A percentile compares a stretch with the other conserved stretches of the same genome.
phyloP scores from a whole-genome alignment of 73 alveolate genomes.

The Stentor roeselii region DNA sequence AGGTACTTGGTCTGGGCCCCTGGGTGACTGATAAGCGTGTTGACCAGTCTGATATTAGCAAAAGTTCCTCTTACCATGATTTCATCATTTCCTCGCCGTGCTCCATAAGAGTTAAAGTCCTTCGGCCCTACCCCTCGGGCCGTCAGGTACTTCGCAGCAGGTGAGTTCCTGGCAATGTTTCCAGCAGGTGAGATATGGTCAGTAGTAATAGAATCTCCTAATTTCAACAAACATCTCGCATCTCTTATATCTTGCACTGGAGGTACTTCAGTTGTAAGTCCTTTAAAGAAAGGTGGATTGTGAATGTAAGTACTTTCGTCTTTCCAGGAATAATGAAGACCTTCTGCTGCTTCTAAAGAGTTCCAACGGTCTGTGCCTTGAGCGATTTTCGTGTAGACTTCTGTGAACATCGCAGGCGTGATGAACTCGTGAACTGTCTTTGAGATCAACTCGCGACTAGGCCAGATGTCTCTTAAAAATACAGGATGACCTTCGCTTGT shows the following conservation, averaged over 20 bases:
- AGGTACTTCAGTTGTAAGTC: conserved; percentile 47
- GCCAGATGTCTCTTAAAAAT: conserved; percentile 90
- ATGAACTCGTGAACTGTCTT: conserved; percentile 38
- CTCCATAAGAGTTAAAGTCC: conserved; percentile 87
- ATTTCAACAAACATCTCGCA: conserved; percentile 67
- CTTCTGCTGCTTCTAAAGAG: conserved; percentile 67
- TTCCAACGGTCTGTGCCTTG: conserved; percentile 90
- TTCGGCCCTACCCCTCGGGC: conserved; percentile 57
- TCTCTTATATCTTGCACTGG: conserved; percentile 45
- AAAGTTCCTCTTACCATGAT: conserved; percentile 88
- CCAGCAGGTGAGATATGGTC: conserved; percentile 92
- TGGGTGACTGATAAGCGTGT: conserved; percentile 53
- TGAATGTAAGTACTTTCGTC: conserved; percentile 83
- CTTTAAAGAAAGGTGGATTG: conserved; percentile 88
- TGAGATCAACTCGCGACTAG: conserved; percentile 48
- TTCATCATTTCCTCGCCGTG: conserved; percentile 88
- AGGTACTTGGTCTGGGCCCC: conserved; percentile 76
- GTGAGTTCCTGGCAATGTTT: conserved; percentile 71
- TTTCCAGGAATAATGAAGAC: conserved; percentile 75
- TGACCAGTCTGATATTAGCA: conserved; percentile 78
- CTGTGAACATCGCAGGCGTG: conserved; percentile 85
- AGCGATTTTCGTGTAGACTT: conserved; percentile 66
- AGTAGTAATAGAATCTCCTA: conserved; percentile 89
- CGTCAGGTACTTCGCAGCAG: conserved; percentile 75
- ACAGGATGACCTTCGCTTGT: conserved; percentile 74